Conservation (phyloP, 1,284 basidiomycete species). For the Athelia psychrophila region DNA sequence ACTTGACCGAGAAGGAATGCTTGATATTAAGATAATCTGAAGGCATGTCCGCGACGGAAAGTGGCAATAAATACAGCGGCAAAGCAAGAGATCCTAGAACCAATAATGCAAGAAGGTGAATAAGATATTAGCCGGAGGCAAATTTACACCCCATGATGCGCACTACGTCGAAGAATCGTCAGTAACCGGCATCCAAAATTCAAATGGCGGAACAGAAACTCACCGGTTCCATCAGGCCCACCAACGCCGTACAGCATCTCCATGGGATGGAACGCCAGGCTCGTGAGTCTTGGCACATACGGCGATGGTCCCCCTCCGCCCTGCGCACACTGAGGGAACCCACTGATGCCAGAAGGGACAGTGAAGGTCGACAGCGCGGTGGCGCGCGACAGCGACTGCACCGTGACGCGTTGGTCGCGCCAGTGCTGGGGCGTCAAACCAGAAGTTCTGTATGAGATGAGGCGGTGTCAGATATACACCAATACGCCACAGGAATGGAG, state of each 20-base stretch:
- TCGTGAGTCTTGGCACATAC: constrained; percentile 60
- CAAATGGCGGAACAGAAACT: constrained; percentile 20
- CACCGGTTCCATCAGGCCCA: constrained; percentile 69
- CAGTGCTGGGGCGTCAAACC: constrained; percentile 56
- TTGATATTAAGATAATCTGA: too few relatives aligned
- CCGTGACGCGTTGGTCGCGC: constrained; percentile 58
- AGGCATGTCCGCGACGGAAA: too few relatives aligned
- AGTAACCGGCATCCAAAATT: constrained; percentile 1
- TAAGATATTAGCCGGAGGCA: constrained; percentile 15
- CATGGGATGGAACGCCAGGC: constrained; percentile 72
- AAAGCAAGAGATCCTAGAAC: too few relatives aligned
- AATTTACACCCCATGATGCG: constrained; percentile 46
- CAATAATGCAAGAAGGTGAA: too few relatives aligned
- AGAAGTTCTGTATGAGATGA: constrained; percentile 49
- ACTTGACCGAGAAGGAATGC: too few relatives aligned
- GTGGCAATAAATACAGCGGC: too few relatives aligned
- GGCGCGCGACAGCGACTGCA: constrained; percentile 51
- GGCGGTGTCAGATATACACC: constrained; percentile 1
- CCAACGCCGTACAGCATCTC: constrained; percentile 80
- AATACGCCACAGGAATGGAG: background rate
- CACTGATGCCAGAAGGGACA: constrained; percentile 50
- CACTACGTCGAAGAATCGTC: constrained; percentile 25
- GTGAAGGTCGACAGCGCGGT: constrained; percentile 46
- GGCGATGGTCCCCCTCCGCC: constrained; percentile 51
- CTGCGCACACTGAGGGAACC: constrained; percentile 33